Base-by-base conservation (phyloP, 805 yeast species). In the Lachancea lanzarotensis region DNA sequence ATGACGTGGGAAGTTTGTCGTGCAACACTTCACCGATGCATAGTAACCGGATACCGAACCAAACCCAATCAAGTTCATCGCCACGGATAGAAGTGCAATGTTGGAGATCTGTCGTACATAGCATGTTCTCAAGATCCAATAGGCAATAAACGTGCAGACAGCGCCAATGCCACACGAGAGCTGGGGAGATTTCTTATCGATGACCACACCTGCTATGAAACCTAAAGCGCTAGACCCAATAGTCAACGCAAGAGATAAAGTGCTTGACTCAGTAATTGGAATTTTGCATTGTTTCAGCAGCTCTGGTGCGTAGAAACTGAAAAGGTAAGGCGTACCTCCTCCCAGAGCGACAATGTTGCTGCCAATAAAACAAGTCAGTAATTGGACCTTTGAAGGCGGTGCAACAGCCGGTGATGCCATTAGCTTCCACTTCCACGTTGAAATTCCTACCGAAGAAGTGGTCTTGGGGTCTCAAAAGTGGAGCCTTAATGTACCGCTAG, bases 261-360 rank as follows among this genome's bases (percentile, higher is more conserved):
- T 72, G 2, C 89, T 84, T 7, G 88, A 76, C 49, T 77, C 78
- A 0, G 78, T 67, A 0, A 83, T 74, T 0, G 82, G 73, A 22
- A 84, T 68, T 0, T 78, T 73, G 19, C 83, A 76, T 52, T 72
- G 66, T 20, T 69, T 65, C 22, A 82, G 72, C 50, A 84, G 65
- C 57, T 84, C 89, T 1, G 91, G 90, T 1, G 88, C 80, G 57
- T 78, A 84, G n/a, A 79, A 76, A 0, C 90, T 85, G 58, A 79
- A 84, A 12, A 82, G 66, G 54, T 84, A 84, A 0, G 87, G 84
- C 2, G 89, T 83, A 2, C 93, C 91, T 2, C 87, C 74, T 0
- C 83, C 88, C 38, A 83, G 54, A 0, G 85, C 74, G 8, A 80
- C 80, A 15, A 81, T 55, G 37, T 59, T 60, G 17, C 66, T 56